phyloP scores from a whole-genome alignment of 306 rosid genomes.

The Fragaria vesca region DNA sequence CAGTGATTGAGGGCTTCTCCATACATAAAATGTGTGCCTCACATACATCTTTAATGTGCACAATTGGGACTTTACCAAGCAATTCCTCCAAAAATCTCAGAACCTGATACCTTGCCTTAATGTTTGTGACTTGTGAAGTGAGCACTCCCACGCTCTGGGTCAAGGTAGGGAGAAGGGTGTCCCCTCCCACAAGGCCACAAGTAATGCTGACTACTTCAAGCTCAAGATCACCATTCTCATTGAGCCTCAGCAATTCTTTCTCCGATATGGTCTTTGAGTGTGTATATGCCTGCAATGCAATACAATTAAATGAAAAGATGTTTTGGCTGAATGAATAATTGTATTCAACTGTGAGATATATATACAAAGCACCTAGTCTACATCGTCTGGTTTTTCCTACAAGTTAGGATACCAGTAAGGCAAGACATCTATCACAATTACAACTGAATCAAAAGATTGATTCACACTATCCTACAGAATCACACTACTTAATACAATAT shows the following conservation, averaged over 20 bases:
- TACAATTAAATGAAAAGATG: too few relatives aligned
- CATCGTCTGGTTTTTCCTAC: too few relatives aligned
- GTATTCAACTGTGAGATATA: too few relatives aligned
- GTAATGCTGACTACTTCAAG: conserved; percentile 25
- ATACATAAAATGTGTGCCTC: conserved; percentile 49
- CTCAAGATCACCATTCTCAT: background rate
- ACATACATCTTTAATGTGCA: conserved; percentile 47
- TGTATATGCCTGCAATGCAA: background rate
- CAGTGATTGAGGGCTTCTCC: conserved; percentile 21
- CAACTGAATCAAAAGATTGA: too few relatives aligned
- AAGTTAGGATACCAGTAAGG: too few relatives aligned
- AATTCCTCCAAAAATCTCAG: conserved; percentile 38
- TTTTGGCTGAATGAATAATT: too few relatives aligned
- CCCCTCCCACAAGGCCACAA: conserved; percentile 31
- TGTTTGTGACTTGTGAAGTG: conserved; percentile 1
- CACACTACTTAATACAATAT: too few relatives aligned
- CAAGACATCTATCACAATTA: too few relatives aligned
- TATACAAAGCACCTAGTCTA: too few relatives aligned
- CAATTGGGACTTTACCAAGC: conserved; percentile 36
- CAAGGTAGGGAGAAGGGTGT: conserved; percentile 4
- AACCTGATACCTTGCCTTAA: background rate
- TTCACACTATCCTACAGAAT: background rate
- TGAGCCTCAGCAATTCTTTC: conserved; percentile 5
- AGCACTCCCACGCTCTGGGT: conserved; percentile 4
- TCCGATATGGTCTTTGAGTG: conserved; percentile 22